phyloP scores from a whole-genome alignment of 495 filamentous ascomycete species.

The Tuber umbilicatum region DNA sequence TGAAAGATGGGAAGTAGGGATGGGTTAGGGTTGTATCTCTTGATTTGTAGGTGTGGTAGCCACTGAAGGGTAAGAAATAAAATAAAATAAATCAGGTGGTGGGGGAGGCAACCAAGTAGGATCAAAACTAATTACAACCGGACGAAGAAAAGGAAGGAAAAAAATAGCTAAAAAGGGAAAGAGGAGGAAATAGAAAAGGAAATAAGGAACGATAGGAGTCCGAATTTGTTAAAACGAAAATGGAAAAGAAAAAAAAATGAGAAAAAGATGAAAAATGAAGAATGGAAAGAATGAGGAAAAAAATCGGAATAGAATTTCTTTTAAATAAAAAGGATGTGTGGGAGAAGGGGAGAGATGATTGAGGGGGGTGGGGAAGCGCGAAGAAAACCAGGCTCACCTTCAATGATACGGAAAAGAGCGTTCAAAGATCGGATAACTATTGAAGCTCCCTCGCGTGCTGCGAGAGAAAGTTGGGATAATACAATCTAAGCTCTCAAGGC shows the following conservation, averaged over 20 bases:
- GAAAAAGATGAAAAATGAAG: neutral
- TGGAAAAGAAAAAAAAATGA: neutral
- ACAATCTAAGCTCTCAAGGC: neutral
- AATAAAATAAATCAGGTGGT: slow-evolving; percentile 36
- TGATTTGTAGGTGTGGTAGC: slow-evolving; percentile 27
- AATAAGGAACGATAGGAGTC: slow-evolving; percentile 10
- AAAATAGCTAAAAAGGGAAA: slow-evolving; percentile 12
- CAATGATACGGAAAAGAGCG: neutral
- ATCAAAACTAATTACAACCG: slow-evolving; percentile 28
- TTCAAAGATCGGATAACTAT: neutral
- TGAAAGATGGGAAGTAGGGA: slow-evolving; percentile 33
- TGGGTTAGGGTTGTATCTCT: slow-evolving; percentile 33
- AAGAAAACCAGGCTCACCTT: slow-evolving; percentile 4
- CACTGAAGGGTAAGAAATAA: slow-evolving; percentile 13
- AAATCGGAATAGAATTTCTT: neutral
- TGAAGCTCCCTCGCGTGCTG: neutral
- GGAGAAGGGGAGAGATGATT: neutral
- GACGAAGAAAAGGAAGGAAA: slow-evolving; percentile 9
- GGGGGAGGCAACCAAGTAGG: slow-evolving; percentile 21
- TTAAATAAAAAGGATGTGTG: neutral
- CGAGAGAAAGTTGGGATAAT: neutral
- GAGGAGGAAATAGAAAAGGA: slow-evolving; percentile 14
- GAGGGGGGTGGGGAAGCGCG: neutral
- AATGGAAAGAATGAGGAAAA: neutral
- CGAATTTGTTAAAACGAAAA: neutral